These are phyloP conservation scores for Penicillium canescens DNA, from an alignment of 495 filamentous ascomycete species.

Conservation along the genomic window DNA sequence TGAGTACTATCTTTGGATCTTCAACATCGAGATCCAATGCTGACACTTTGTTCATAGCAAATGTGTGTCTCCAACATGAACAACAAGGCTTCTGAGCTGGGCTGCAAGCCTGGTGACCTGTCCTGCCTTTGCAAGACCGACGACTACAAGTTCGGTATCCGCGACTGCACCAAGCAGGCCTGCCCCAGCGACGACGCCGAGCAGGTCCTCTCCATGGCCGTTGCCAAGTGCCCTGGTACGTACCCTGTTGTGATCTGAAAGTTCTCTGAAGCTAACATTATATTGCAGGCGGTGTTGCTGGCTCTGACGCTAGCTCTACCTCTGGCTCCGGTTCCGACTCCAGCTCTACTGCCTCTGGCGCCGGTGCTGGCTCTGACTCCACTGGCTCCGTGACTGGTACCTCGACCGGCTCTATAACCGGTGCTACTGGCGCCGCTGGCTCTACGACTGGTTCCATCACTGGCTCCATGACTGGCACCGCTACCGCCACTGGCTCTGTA, in stretches of 20 bases:
- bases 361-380: constrained; percentile 14
- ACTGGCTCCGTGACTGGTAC: neutral
- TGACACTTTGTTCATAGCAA: constrained; percentile 46
- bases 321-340: constrained; percentile 14
- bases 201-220: constrained; percentile 37
- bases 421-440: neutral
- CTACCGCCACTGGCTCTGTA: constrained; percentile 14
- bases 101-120: constrained; percentile 57
- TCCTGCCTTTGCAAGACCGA: constrained; percentile 69
- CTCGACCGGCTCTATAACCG: neutral
- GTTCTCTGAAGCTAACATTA: neutral
- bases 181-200: constrained; percentile 54
- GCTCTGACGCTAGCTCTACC: constrained; percentile 8
- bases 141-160: constrained; percentile 73
- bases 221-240: constrained; percentile 35
- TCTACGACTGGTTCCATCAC: neutral
- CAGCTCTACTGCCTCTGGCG: constrained; percentile 14
- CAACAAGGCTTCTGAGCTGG: constrained; percentile 55
- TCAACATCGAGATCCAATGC: neutral
- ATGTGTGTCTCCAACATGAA: constrained; percentile 76
- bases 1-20: constrained; percentile 12
- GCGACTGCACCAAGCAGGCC: constrained; percentile 71
- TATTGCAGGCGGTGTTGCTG: constrained; percentile 8
- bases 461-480: neutral
- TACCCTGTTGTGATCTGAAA: neutral